phyloP scores from a whole-genome alignment of 2,329 filamentous ascomycete species.

The Claviceps sp. region DNA sequence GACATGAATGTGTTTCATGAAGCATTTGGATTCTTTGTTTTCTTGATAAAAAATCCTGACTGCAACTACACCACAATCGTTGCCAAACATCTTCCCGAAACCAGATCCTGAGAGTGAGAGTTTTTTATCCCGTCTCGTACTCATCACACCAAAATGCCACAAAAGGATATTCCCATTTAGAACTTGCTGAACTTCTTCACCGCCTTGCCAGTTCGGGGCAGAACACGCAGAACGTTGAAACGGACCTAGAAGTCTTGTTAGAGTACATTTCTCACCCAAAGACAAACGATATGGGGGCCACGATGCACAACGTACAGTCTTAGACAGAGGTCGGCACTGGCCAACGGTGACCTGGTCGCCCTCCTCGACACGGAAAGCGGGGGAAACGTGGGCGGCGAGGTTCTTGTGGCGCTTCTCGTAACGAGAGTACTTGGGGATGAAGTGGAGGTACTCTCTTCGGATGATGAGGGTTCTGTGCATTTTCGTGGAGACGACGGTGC shows the following conservation, averaged over 20 bases:
- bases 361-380: conserved; percentile 99
- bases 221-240: conserved; percentile 98
- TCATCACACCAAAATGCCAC: conserved; percentile 44
- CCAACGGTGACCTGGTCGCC: conserved; percentile 99
- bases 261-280: background rate
- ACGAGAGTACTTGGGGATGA: conserved; percentile 98
- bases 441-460: conserved; percentile 99
- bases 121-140: conserved; percentile 24
- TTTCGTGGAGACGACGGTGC: conserved; percentile 98
- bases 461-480: conserved; percentile 99
- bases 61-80: conserved; percentile 33
- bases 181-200: conserved; percentile 99
- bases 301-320: conserved; percentile 68
- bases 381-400: conserved; percentile 95
- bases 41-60: conserved; percentile 19
- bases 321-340: conserved; percentile 98
- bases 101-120: conserved; percentile 26
- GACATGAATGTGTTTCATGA: conserved; percentile 20
- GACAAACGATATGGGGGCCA: background rate
- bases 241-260: conserved; percentile 52
- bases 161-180: conserved; percentile 46
- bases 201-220: conserved; percentile 91
- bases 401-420: conserved; percentile 99
- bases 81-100: conserved; percentile 27
- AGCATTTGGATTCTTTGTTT: conserved; percentile 17